Base-by-base conservation (phyloP, 805 yeast species). In the Monosporozyma yasuniensis region DNA sequence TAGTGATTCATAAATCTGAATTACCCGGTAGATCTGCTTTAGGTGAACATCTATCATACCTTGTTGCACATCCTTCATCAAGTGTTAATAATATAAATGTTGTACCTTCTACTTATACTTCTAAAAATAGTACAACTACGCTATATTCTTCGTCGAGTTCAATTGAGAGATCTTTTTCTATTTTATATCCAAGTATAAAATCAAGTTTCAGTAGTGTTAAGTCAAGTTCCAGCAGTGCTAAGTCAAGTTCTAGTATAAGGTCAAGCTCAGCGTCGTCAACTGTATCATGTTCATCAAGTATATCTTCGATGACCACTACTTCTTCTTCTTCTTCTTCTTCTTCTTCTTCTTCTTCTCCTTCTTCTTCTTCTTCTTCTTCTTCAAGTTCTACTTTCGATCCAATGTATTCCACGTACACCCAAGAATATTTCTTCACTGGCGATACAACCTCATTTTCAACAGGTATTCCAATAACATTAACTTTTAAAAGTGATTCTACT, bases 361-460 rank as follows among this genome's bases (percentile, higher is more conserved):
- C n/a, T 22, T 22, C 35, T 37, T 8, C 48, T 10, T 34, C 37
- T 10, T 37, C 48, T 23, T 30, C 48, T 4, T 2, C 35, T 32
- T 19, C 42, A n/a, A 45, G 28, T 32, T 12, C 34, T 4, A 11
- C n/a, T 16, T 16, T n/a, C 16, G n/a, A 16, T 25, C 22, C 37
- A 30, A 28, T 12, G 11, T 37, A 37, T 27, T n/a, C 38, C 8
- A 44, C 39, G 3, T 61, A 60, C 41, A 54, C 60, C 7, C 58
- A 59, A 47, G 41, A 46, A 21, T 61, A 52, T 44, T 56, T 52
- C 6, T 50, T 61, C 34, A 57, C 63, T 1, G 62, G 48, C 19
- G 30, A 54, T 1, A 19, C 52, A 11, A 58, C 63, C 1, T 48
- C 59, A 4, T 58, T 61, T 35, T 47, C 52, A 3, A 55, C 59